phyloP scores from a whole-genome alignment of 2,329 filamentous ascomycete species.

The Cryphonectria carpinicola region DNA sequence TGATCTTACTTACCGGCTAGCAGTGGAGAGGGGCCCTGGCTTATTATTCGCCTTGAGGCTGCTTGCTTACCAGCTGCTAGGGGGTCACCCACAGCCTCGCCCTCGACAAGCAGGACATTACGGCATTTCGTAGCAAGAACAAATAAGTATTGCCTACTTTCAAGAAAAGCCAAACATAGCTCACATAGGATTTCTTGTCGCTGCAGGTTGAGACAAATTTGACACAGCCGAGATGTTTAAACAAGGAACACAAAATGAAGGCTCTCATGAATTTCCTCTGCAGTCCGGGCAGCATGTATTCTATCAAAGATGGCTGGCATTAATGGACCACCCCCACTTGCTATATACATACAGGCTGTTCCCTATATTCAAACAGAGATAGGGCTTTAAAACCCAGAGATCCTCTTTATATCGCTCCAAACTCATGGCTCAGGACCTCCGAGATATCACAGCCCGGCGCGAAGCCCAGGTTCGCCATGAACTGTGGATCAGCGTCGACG shows the following conservation, averaged over 20 bases:
- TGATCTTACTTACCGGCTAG: too few species aligned
- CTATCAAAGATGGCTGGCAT: not conserved
- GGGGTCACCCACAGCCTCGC: not conserved
- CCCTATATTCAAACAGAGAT: not conserved
- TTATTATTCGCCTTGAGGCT: too few species aligned
- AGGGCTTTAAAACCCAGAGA: not conserved
- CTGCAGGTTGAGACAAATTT: not conserved
- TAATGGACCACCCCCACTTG: not conserved
- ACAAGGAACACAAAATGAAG: not conserved
- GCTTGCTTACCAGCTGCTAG: too few species aligned
- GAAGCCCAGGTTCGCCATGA: slow-evolving; percentile 70
- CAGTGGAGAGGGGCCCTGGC: too few species aligned
- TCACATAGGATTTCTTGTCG: not conserved
- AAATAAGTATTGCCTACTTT: not conserved
- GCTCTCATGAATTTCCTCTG: not conserved
- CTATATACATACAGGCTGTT: not conserved
- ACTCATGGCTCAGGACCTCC: slow-evolving; percentile 41
- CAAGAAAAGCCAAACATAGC: not conserved
- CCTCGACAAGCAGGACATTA: not conserved
- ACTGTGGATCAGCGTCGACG: slow-evolving; percentile 61
- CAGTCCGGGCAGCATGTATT: not conserved
- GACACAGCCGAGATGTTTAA: not conserved
- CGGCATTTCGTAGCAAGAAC: not conserved
- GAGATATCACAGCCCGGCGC: slow-evolving; percentile 63
- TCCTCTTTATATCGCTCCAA: slow-evolving; percentile 35